Percentiles rank a stretch among this genome's conserved stretches.
These are phyloP conservation scores for Entoloma clypeatum DNA, from an alignment of 1,284 basidiomycete genomes.

Conservation along the genomic window DNA sequence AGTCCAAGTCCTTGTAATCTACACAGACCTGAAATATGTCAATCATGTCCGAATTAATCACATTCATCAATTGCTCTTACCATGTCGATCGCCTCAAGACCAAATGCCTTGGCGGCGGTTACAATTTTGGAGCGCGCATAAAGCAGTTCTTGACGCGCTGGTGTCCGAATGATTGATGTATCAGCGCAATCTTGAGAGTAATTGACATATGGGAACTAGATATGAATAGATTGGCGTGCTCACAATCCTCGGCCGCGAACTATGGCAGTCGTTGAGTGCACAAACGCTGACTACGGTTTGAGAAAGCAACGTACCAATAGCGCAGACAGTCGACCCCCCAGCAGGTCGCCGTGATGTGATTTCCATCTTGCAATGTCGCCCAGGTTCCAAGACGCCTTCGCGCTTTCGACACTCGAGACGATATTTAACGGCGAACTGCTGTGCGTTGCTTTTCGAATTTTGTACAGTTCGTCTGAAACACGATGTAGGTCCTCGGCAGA, in stretches of 20 bases:
- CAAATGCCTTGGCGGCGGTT: constrained; percentile 81
- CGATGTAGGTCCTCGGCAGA: constrained; percentile 60
- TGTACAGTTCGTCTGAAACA: constrained; percentile 45
- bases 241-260: constrained; percentile 93
- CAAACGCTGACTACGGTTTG: constrained; percentile 7
- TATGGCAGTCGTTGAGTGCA: constrained; percentile 27
- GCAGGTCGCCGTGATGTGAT: constrained; percentile 37
- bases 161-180: constrained; percentile 80
- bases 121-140: constrained; percentile 86
- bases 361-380: constrained; percentile 65
- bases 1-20: constrained; percentile 76
- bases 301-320: constrained; percentile 44
- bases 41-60: neutral
- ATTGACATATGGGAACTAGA: constrained; percentile 7
- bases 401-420: constrained; percentile 80
- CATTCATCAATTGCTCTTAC: constrained; percentile 33
- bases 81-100: constrained; percentile 87
- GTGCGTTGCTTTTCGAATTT: constrained; percentile 19
- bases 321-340: constrained; percentile 50
- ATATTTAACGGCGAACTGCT: constrained; percentile 46
- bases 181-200: constrained; percentile 72
- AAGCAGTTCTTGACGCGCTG: constrained; percentile 71
- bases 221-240: constrained; percentile 21
- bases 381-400: constrained; percentile 58
- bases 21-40: constrained; percentile 71